Conservation (phyloP, 75 land plant genomes). For the Pseudotsuga menziesii region DNA sequence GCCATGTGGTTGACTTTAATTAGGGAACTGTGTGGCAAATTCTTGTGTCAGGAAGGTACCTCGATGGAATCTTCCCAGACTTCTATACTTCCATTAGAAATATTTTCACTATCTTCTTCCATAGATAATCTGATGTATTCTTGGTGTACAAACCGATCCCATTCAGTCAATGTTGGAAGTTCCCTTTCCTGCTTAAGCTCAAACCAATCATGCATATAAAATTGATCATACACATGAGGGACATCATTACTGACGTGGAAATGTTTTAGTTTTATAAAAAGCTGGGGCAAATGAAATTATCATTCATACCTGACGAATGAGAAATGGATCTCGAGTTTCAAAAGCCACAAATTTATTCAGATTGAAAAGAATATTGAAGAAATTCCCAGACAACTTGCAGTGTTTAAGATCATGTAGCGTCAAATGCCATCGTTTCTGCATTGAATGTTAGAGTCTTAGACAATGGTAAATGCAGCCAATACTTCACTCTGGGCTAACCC, state of each 20-base stretch:
- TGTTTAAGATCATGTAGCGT: slow-evolving; percentile 41
- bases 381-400: slow-evolving; percentile 45
- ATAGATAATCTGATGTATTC: slow-evolving; percentile 42
- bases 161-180: slow-evolving; percentile 42
- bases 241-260: neutral
- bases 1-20: too few relatives aligned
- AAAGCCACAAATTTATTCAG: slow-evolving; percentile 51
- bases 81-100: slow-evolving; percentile 47
- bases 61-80: slow-evolving; percentile 52
- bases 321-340: slow-evolving; percentile 50
- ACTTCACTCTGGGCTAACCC: too few relatives aligned
- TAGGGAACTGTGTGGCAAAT: neutral
- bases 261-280: neutral
- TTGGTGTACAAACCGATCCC: slow-evolving; percentile 46
- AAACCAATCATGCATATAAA: neutral
- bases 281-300: neutral
- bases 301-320: slow-evolving; percentile 37
- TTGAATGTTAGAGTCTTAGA: neutral
- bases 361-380: slow-evolving; percentile 50
- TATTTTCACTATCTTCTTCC: slow-evolving; percentile 54
- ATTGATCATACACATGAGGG: too few relatives aligned
- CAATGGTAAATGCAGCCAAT: neutral
- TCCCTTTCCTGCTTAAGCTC: slow-evolving; percentile 32
- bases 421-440: slow-evolving; percentile 41
- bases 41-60: slow-evolving; percentile 28